These are phyloP conservation scores for Nicotiana rustica DNA, from an alignment of 305 asterid species.

Conservation along the genomic window DNA sequence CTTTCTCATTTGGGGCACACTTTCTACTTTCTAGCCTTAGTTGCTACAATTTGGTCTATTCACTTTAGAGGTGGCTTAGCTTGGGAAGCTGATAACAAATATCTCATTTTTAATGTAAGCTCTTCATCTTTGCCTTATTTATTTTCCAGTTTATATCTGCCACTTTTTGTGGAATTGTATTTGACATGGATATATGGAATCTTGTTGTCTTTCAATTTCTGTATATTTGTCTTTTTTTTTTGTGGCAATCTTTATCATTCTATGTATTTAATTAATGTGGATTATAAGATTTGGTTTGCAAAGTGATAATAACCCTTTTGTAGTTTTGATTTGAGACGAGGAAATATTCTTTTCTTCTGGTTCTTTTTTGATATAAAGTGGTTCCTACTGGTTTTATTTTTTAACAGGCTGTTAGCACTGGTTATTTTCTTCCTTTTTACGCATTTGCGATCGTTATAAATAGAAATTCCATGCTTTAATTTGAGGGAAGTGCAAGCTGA, in stretches of 20 bases:
- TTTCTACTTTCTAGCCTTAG: constrained; percentile 62
- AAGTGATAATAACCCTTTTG: neutral
- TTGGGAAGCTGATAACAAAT: constrained; percentile 81
- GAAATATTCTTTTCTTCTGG: neutral
- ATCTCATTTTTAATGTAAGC: constrained; percentile 81
- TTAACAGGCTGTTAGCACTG: neutral
- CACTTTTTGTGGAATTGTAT: neutral
- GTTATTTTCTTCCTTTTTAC: neutral
- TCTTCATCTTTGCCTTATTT: neutral
- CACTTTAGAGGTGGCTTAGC: constrained; percentile 96
- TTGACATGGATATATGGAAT: neutral
- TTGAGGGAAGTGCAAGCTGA: neutral
- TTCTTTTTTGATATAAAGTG: neutral
- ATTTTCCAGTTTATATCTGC: neutral
- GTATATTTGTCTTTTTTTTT: neutral
- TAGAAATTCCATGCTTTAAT: neutral
- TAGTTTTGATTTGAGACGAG: neutral
- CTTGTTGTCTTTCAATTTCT: neutral
- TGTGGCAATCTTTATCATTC: neutral
- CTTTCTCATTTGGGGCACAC: constrained; percentile 67
- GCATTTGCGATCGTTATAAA: neutral
- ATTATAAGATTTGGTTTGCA: neutral
- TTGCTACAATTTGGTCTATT: constrained; percentile 69
- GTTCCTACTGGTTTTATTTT: neutral
- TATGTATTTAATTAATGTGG: neutral